phyloP scores from a whole-genome alignment of 1,284 basidiomycete species.

The Ustilago trichophora region DNA sequence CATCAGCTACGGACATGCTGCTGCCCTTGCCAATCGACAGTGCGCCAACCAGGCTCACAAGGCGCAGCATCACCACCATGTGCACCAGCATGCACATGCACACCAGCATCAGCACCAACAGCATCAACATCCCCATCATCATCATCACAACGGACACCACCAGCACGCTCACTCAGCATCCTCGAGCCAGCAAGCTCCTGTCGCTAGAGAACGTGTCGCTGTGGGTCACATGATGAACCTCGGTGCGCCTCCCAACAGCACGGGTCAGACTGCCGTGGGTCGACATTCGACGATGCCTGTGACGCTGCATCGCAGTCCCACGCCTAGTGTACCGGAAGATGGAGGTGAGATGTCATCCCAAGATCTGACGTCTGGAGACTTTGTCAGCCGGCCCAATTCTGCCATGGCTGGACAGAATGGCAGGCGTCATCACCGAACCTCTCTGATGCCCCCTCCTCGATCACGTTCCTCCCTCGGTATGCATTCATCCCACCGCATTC shows the following conservation, averaged over 20 bases:
- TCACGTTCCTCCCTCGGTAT: conserved; percentile 29
- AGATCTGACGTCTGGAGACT: conserved; percentile 35
- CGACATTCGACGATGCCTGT: conserved; percentile 56
- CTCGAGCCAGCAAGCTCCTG: too few relatives aligned
- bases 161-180: too few relatives aligned
- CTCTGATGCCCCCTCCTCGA: conserved; percentile 43
- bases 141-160: conserved; percentile 1
- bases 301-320: conserved; percentile 45
- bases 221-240: conserved; percentile 27
- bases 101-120: conserved; percentile 28
- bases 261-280: conserved; percentile 12
- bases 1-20: conserved; percentile 46
- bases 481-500: conserved; percentile 14
- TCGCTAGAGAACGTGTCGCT: conserved; percentile 2
- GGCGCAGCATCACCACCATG: conserved; percentile 10
- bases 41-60: conserved; percentile 8
- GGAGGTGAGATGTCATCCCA: conserved; percentile 58
- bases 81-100: conserved; percentile 13
- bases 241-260: conserved; percentile 22
- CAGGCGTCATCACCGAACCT: conserved; percentile 32
- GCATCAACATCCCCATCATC: conserved; percentile 21
- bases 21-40: conserved; percentile 26
- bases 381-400: conserved; percentile 36
- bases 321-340: conserved; percentile 58
- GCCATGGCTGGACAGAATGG: conserved; percentile 18